phyloP scores from a whole-genome alignment of 441 rosid genomes.

The Brassica balearica region DNA sequence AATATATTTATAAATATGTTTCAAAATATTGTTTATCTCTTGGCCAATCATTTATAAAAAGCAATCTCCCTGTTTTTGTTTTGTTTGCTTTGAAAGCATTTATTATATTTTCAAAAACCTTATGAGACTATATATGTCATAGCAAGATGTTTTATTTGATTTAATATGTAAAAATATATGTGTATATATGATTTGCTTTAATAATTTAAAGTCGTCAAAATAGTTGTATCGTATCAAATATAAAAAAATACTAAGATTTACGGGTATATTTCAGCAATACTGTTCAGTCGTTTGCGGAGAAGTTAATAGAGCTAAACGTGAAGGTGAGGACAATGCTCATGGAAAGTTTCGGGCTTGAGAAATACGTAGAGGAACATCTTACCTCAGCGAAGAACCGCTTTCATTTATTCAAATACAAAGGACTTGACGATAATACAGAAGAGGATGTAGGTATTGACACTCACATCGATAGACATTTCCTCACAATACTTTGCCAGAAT shows the following conservation, averaged over 20 bases:
- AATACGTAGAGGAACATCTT: slow-evolving; percentile 48
- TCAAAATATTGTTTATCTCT: too few species aligned
- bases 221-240: neutral
- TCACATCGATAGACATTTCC: slow-evolving; percentile 70
- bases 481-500: slow-evolving; percentile 54
- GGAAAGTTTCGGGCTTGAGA: slow-evolving; percentile 62
- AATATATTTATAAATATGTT: too few species aligned
- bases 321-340: slow-evolving; percentile 64
- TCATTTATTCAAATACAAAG: slow-evolving; percentile 52
- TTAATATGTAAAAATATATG: too few species aligned
- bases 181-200: neutral
- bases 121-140: too few species aligned
- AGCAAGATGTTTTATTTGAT: too few species aligned
- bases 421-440: slow-evolving; percentile 32
- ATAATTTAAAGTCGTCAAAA: neutral
- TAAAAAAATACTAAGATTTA: neutral
- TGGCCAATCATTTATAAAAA: too few species aligned
- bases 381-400: slow-evolving; percentile 59
- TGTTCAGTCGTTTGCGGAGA: slow-evolving; percentile 45
- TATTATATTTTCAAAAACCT: too few species aligned
- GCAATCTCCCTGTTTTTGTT: too few species aligned
- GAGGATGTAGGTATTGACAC: slow-evolving; percentile 42
- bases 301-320: slow-evolving; percentile 51
- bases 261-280: slow-evolving; percentile 42
- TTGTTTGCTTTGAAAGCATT: too few species aligned